Evolutionary conservation across 148 eudicot species (phyloP).

Genomic region (Diospyros lotus): DNA sequence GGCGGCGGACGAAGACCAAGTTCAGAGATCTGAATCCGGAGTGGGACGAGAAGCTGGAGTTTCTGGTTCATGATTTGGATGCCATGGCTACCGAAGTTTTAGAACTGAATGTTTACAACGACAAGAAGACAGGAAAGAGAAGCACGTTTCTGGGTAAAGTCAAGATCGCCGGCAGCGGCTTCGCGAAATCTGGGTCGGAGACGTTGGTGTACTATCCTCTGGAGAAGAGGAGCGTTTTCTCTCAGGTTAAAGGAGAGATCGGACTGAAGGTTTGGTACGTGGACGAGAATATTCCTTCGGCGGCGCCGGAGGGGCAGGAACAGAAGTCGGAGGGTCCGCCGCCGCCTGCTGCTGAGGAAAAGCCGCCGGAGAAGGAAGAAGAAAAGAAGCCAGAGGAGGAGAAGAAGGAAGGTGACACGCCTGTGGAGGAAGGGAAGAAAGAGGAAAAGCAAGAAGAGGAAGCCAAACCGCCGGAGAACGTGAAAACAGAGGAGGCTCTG

Average conservation of each 20-base stretch:
- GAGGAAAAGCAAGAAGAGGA: conserved; percentile 4
- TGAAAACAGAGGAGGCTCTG: conserved; percentile 7
- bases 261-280: conserved; percentile 63
- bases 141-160: conserved; percentile 75
- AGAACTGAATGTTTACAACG: conserved; percentile 73
- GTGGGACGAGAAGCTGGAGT: conserved; percentile 85
- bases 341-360: conserved; percentile 16
- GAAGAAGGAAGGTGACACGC: conserved; percentile 27
- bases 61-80: conserved; percentile 39
- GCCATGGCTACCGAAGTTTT: conserved; percentile 41
- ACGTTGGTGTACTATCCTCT: conserved; percentile 64
- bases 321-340: conserved; percentile 14
- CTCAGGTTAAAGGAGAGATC: conserved; percentile 88
- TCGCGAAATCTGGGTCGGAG: conserved; percentile 41
- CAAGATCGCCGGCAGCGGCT: conserved; percentile 52
- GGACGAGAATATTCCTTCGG: conserved; percentile 36
- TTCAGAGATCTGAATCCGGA: conserved; percentile 67
- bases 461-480: conserved; percentile 7
- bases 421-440: conserved; percentile 22
- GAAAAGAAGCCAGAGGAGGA: conserved; percentile 19
- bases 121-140: conserved; percentile 53
- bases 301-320: conserved; percentile 17
- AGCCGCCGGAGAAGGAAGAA: conserved; percentile 16
- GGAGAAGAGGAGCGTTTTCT: conserved; percentile 83
- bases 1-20: conserved; percentile 70